phyloP scores from a whole-genome alignment of 2,329 filamentous ascomycete species.

The Penicillium decumbens region DNA sequence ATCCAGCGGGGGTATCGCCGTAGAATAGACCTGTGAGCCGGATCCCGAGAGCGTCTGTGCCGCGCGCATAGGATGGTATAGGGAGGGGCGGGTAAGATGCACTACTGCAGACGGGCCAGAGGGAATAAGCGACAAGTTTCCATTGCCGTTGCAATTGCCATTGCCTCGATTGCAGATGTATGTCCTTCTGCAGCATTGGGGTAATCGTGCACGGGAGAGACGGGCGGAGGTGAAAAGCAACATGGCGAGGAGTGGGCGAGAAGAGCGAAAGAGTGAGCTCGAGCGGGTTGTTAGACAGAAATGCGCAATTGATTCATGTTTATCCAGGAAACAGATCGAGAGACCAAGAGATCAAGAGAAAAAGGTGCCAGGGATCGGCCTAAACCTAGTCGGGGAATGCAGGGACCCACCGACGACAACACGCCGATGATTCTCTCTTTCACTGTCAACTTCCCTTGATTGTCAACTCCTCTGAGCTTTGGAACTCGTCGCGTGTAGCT shows the following conservation, averaged over 20 bases:
- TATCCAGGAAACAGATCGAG: background rate
- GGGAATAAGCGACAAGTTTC: slow-evolving; percentile 1
- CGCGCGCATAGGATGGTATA: background rate
- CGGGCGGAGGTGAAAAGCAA: slow-evolving; percentile 7
- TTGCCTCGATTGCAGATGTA: slow-evolving; percentile 4
- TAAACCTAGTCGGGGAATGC: slow-evolving; percentile 12
- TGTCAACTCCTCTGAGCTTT: background rate
- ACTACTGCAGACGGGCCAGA: background rate
- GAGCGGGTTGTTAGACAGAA: background rate
- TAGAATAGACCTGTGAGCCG: slow-evolving; percentile 9
- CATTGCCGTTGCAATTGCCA: background rate
- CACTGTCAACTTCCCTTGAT: background rate
- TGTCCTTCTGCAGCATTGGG: slow-evolving; percentile 5
- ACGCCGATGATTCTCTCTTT: background rate
- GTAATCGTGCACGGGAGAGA: slow-evolving; percentile 10
- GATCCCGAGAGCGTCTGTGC: background rate
- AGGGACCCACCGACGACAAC: background rate
- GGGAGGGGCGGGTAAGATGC: background rate
- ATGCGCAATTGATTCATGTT: slow-evolving; percentile 10
- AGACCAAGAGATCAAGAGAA: background rate
- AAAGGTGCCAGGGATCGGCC: slow-evolving; percentile 7
- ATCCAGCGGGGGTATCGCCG: slow-evolving; percentile 2
- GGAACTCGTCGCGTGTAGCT: background rate
- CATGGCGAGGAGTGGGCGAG: background rate
- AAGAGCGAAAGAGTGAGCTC: background rate